Conservation (phyloP, 139 green algal genomes). For the Micractinium sp. region DNA sequence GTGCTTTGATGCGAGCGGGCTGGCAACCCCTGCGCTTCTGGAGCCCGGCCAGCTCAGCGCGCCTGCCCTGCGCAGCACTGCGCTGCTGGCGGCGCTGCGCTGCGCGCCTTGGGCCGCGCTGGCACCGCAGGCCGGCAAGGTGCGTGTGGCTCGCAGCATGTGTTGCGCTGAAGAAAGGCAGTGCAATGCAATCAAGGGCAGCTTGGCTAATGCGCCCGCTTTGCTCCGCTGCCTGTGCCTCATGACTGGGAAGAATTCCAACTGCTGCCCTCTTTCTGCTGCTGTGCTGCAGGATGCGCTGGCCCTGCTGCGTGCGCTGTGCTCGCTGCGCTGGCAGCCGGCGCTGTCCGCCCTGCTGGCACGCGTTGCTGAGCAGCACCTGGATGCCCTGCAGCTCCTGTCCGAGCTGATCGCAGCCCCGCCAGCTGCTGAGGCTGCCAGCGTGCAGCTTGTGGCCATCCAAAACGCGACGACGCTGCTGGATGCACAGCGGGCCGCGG, state of each 20-base stretch:
- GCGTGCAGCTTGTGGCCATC: neutral
- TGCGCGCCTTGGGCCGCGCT: neutral
- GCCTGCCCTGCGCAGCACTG: neutral
- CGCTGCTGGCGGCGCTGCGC: neutral
- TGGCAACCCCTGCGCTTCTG: neutral
- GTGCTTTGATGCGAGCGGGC: slow-evolving; percentile 17
- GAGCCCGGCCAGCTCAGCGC: neutral
- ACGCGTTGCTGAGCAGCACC: slow-evolving; percentile 7
- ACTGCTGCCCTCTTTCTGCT: neutral
- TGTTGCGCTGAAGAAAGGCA: neutral
- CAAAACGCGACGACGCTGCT: neutral
- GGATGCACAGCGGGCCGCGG: neutral
- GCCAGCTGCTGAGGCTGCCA: neutral
- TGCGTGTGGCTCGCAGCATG: neutral
- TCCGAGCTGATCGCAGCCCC: slow-evolving; percentile 18
- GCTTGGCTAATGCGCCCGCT: neutral
- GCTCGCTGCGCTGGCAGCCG: slow-evolving; percentile 41
- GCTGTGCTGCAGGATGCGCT: slow-evolving; percentile 29
- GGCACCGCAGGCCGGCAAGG: neutral
- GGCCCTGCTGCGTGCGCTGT: slow-evolving; percentile 49
- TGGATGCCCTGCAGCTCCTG: neutral
- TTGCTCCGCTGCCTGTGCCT: neutral
- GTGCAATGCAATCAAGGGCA: neutral
- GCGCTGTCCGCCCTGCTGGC: neutral
- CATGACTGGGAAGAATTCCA: too few species aligned